Base-by-base conservation (phyloP, 208 protist genomes). In the Leishmania major region DNA sequence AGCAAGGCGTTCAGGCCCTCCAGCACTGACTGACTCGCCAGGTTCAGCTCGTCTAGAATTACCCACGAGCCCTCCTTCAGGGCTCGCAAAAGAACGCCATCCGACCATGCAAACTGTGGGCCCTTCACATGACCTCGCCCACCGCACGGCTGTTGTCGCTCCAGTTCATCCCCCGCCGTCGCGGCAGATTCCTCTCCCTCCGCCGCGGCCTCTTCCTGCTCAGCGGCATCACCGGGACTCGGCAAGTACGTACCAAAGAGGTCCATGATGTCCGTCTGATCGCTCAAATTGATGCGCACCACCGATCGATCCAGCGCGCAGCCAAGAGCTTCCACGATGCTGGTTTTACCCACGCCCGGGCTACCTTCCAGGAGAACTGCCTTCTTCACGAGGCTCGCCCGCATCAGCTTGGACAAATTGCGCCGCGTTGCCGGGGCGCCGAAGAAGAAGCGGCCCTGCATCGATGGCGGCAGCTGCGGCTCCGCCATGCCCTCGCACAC, bases 221-320 rank as follows among this genome's bases (percentile, higher is more conserved):
- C 79, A 3, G 19, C 43, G 37, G 79, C 77, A 71, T 82, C 82
- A 59, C 71, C 59, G 13, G 88, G 91, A 67, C 71, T 88, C 10
- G 95, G 95, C 53, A 98, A 89, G 79, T 93, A 98, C 10, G 95
- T 96, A 17, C 96, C 96, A 73, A 99, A 92, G 37, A 99, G 91
- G 85, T 99, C 99, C 95, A 99, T 99, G 83, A 99, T 99, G 91
- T 99, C 99, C 0, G 99, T 99, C 87, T 99, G 99, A 81, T 99
- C 99, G 53, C 98, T 99, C 31, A 99, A 90, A 88, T 99, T 99
- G 84, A 99, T 99, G 80, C 99, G 94, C 47, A 99, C 98, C 1
- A 99, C 92, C n/a, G 74, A 64, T 55, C 98, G 89, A 7, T 93
- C 95, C 22, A 97, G 73, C 8, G 96, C 97, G 75, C 92, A 92